These are phyloP conservation scores for Stipa capillata DNA, from an alignment of 176 grass and related monocot species.

Conservation along the genomic window DNA sequence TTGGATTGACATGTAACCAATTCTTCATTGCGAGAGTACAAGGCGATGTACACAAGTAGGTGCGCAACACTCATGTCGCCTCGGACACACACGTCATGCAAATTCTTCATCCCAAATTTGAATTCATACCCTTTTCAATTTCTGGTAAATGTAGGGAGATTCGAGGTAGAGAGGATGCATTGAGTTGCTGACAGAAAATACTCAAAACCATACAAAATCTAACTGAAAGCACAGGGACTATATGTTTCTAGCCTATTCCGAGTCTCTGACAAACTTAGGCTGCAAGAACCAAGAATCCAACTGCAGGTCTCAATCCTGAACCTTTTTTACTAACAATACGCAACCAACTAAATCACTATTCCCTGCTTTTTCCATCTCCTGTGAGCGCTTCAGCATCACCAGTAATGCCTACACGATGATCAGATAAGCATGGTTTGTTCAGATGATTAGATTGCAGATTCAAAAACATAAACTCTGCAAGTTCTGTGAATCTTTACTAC, in stretches of 20 bases:
- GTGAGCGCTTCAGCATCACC: neutral
- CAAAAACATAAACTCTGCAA: slow-evolving; percentile 8
- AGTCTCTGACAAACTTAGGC: neutral
- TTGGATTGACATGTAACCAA: neutral
- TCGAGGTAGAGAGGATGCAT: neutral
- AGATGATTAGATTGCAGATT: neutral
- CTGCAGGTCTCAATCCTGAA: neutral
- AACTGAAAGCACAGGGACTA: neutral
- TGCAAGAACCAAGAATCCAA: neutral
- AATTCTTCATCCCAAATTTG: neutral
- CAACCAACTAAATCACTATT: neutral
- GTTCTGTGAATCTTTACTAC: too few relatives aligned
- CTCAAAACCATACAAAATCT: neutral
- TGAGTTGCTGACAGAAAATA: neutral
- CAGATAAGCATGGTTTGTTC: neutral
- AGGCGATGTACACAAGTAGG: too few relatives aligned
- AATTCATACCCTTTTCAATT: neutral
- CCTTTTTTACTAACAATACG: neutral
- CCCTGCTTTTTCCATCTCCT: neutral
- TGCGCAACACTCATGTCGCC: too few relatives aligned
- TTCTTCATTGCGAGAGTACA: too few relatives aligned
- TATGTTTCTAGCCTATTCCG: neutral
- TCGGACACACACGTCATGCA: too few relatives aligned
- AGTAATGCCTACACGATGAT: neutral
- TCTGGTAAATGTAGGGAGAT: neutral